Evolutionary conservation across 306 rosid species (phyloP), one percentile per base, ranked within the genome.

Genomic region (Vicia villosa): DNA sequence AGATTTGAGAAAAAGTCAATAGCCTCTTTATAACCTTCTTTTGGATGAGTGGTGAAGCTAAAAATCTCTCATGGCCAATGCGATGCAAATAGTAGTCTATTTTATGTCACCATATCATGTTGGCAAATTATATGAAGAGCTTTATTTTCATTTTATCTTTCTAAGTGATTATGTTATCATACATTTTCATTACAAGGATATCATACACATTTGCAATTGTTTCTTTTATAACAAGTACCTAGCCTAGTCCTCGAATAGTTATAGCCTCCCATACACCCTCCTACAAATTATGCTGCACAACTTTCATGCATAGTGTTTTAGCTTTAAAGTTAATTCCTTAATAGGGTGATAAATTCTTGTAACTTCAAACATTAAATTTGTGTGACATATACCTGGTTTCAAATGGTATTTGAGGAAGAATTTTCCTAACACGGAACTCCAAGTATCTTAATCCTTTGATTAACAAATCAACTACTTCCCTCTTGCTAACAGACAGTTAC

Each of bases 401-500:
- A 11, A 75, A 67, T 5, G 98, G 98, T 63, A 93, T 81, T 52
- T 69, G 80, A 75, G 74, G 77, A 60, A 93, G 77, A 60, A 88
- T 63, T 50, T 86, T 74, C 82, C 73, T 71, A 66, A 86, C 73
- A 75, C 97, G 90, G 72, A 84, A 88, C 37, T 88, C 87, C 55
- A 93, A 75, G 74, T 82, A 83, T 36, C 90, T 97, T 38, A 97
- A 84, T 63, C 87, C 97, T 88, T 85, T 86, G 8, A 93, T 88
- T 80, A 93, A 79, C 70, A 93, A 84, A 78, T 83, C 96, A 65
- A 93, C 68, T 63, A 91, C 87, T 43, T 84, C 94, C 73, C 90
- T 93, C 81, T 88, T 90, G 83, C 77, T 77, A 81, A 90, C 98
- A 90, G 83, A 55, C 47, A 73, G n/a, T 34, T n/a, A 26, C 12